phyloP scores from a whole-genome alignment of 441 rosid genomes.

The Syzygium malaccense region DNA sequence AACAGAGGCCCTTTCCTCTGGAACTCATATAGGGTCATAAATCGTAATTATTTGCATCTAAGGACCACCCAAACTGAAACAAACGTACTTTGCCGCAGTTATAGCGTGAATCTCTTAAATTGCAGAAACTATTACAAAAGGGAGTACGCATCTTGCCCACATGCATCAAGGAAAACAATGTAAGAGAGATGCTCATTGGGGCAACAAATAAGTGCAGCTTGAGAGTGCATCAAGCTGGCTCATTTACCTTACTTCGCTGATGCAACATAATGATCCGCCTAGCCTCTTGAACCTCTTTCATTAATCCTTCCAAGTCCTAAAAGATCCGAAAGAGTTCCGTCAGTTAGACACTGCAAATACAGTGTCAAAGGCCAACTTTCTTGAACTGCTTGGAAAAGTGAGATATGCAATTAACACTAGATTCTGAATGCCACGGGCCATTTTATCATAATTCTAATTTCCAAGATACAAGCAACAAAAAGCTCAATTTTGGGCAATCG shows the following conservation, averaged over 20 bases:
- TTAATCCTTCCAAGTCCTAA: constrained; percentile 86
- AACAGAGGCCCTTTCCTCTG: background rate
- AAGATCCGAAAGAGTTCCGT: background rate
- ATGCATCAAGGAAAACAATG: background rate
- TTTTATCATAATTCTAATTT: background rate
- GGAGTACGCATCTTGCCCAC: background rate
- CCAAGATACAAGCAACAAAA: background rate
- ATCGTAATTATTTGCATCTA: background rate
- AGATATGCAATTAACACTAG: background rate
- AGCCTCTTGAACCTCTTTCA: constrained; percentile 99
- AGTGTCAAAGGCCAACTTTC: background rate
- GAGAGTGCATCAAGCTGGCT: background rate
- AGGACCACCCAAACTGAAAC: background rate
- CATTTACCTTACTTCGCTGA: constrained; percentile 90
- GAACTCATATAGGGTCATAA: background rate
- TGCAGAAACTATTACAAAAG: background rate
- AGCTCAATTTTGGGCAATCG: background rate
- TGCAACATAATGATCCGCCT: constrained; percentile 97
- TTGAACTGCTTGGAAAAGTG: background rate
- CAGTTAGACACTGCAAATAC: background rate
- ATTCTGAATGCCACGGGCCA: background rate
- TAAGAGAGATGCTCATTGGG: background rate
- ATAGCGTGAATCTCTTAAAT: background rate
- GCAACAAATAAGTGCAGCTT: background rate
- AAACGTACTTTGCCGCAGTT: background rate